Evolutionary conservation across 306 rosid species (phyloP), one percentile per base, ranked within the genome.

Genomic region (Acacia acuminata): DNA sequence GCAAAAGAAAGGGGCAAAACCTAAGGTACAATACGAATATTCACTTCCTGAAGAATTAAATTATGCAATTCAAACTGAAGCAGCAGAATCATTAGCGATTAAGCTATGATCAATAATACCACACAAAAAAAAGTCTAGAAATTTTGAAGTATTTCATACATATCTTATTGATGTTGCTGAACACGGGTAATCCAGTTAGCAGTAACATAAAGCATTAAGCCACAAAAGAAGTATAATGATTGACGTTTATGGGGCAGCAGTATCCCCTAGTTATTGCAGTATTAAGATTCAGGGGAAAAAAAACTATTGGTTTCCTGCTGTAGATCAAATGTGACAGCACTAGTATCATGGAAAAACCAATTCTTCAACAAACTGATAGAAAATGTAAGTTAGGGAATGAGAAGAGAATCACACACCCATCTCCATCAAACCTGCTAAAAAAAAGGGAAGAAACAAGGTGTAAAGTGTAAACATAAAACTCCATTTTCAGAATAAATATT

Each of bases 381-480:
- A 82, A 77, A 76, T 66, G 20, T 75, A 17, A 47, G 36, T 78
- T 68, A 47, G 83, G 73, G 77, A 56, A 63, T 36, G 45, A 73
- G 76, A 73, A 80, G 79, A 79, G 78, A 79, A 55, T 36, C 82
- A 88, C 97, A 38, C 75, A 96, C 98, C 98, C 99, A 85, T 96
- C 99, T 85, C 99, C 99, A 82, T 96, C 99, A 84, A 93, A 93
- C 99, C 99, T 96, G 93, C 85, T n/a, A 90, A 48, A 81, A 44
- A 63, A n/a, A 84, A 63, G 72, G 79, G 24, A 84, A 73, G 64
- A 53, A 77, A 75, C 67, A 44, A 34, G 10, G n/a, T 47, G 73
- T n/a, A n/a, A n/a, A n/a, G n/a, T n/a, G n/a, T 85, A 79, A 91
- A 88, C 73, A 69, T 73, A 83, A 58, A 64, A 80, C 22, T 71